A percentile compares a stretch with the other conserved stretches of the same genome.
phyloP scores from a whole-genome alignment of 2,329 filamentous ascomycete species.

The Mycosphaerelloides madeirae region DNA sequence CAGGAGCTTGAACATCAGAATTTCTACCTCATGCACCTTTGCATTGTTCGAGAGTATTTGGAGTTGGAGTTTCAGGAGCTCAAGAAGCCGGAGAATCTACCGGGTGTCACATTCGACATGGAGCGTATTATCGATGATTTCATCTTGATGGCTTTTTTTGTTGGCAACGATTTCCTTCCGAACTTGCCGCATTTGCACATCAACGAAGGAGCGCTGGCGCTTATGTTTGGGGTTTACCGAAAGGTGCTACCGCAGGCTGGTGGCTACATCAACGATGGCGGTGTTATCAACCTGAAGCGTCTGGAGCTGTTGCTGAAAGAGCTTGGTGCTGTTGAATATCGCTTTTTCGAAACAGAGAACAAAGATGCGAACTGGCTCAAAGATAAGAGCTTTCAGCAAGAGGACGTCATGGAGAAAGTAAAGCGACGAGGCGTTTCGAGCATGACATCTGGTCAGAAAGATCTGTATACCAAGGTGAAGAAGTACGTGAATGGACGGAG shows the following conservation, averaged over 20 bases:
- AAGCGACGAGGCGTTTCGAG: conserved; percentile 60
- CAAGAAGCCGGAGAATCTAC: conserved; percentile 63
- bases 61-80: conserved; percentile 96
- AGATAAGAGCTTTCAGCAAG: conserved; percentile 70
- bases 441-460: conserved; percentile 74
- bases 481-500: conserved; percentile 71
- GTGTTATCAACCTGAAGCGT: conserved; percentile 81
- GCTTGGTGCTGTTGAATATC: conserved; percentile 79
- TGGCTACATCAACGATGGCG: conserved; percentile 94
- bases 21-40: conserved; percentile 95
- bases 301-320: conserved; percentile 74
- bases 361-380: conserved; percentile 88
- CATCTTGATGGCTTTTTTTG: conserved; percentile 98
- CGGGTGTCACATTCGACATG: conserved; percentile 76
- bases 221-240: conserved; percentile 98
- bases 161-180: conserved; percentile 97
- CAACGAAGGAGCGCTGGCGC: conserved; percentile 91
- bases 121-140: conserved; percentile 98
- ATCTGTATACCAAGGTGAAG: conserved; percentile 76
- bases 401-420: conserved; percentile 60
- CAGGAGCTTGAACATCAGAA: conserved; percentile 98
- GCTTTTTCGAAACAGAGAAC: conserved; percentile 89
- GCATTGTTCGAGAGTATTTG: conserved; percentile 94
- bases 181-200: conserved; percentile 96
- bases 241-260: conserved; percentile 77